Evolutionary conservation across 495 filamentous ascomycete species (phyloP).

Genomic region (Xylaria bambusicola): DNA sequence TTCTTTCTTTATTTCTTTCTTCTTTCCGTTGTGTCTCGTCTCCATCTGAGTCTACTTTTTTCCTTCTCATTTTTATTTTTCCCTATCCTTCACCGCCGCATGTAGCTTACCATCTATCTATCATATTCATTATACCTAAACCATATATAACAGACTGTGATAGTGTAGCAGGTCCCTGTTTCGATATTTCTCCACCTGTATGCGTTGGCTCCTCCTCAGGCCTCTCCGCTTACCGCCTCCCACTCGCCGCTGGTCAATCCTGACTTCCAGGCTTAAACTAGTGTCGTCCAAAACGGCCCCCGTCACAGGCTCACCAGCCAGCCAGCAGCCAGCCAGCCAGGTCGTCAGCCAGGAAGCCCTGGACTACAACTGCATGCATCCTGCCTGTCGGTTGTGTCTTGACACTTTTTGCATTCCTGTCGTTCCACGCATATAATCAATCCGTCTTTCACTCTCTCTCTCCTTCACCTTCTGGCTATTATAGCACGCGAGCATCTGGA

Average conservation of each 20-base stretch:
- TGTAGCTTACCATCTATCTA: background rate
- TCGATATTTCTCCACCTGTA: constrained; percentile 17
- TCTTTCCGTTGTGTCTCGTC: background rate
- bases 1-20: too few species aligned
- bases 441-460: background rate
- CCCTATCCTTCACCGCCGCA: constrained; percentile 19
- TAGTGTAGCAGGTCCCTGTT: constrained; percentile 1
- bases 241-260: background rate
- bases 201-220: constrained; percentile 24
- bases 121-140: background rate
- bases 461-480: too few species aligned
- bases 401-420: constrained; percentile 11
- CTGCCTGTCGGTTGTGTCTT: constrained; percentile 13
- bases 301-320: constrained; percentile 9
- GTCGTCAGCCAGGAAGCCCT: background rate
- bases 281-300: background rate
- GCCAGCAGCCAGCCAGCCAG: constrained; percentile 1
- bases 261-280: background rate
- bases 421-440: constrained; percentile 10
- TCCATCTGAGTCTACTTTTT: background rate
- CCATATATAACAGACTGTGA: background rate
- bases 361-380: constrained; percentile 11
- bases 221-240: constrained; percentile 18
- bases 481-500: background rate
- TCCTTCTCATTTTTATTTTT: too few species aligned